A percentile compares a stretch with the other conserved stretches of the same genome.
phyloP scores from a whole-genome alignment of 2,329 filamentous ascomycete genomes.

The Clonostachys chloroleuca region DNA sequence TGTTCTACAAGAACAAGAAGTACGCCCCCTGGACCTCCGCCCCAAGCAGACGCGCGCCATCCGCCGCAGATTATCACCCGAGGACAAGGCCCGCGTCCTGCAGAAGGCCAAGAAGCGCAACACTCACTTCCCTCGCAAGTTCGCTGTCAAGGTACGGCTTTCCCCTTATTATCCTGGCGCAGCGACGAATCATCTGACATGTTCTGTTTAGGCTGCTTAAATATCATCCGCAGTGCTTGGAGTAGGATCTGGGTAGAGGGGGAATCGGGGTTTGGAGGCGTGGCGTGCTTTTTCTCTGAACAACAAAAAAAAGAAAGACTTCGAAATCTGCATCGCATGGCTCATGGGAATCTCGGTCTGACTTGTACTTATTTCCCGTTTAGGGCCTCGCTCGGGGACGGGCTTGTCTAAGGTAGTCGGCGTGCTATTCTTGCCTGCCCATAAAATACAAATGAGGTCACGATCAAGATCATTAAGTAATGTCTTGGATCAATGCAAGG shows the following conservation, averaged over 20 bases:
- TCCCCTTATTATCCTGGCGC: background rate
- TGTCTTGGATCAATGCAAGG: too few relatives aligned
- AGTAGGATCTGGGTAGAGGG: slow-evolving; percentile 24
- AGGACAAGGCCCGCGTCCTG: slow-evolving; percentile 80
- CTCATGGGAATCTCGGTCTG: slow-evolving; percentile 29
- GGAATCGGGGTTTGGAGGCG: slow-evolving; percentile 24
- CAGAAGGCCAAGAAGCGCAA: slow-evolving; percentile 97
- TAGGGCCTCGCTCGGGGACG: slow-evolving; percentile 27
- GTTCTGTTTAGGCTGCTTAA: background rate
- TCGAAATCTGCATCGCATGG: slow-evolving; percentile 31
- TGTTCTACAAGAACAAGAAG: slow-evolving; percentile 99
- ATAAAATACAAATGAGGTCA: slow-evolving; percentile 30
- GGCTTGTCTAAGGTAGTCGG: slow-evolving; percentile 20
- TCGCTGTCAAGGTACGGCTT: slow-evolving; percentile 83
- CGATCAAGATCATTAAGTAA: slow-evolving; percentile 16
- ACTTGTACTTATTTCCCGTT: slow-evolving; percentile 30
- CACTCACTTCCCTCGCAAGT: slow-evolving; percentile 97
- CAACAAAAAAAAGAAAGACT: slow-evolving; percentile 16
- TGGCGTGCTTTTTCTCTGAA: slow-evolving; percentile 29
- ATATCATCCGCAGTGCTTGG: slow-evolving; percentile 3
- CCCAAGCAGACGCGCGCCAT: slow-evolving; percentile 98
- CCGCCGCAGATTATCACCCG: slow-evolving; percentile 87
- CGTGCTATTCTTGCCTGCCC: slow-evolving; percentile 20
- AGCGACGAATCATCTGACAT: too few relatives aligned
- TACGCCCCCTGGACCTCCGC: slow-evolving; percentile 96